Evolutionary conservation across 2,329 filamentous ascomycete species (phyloP), one percentile per base, ranked within the genome.

Genomic region (Clonostachys rhizophaga): DNA sequence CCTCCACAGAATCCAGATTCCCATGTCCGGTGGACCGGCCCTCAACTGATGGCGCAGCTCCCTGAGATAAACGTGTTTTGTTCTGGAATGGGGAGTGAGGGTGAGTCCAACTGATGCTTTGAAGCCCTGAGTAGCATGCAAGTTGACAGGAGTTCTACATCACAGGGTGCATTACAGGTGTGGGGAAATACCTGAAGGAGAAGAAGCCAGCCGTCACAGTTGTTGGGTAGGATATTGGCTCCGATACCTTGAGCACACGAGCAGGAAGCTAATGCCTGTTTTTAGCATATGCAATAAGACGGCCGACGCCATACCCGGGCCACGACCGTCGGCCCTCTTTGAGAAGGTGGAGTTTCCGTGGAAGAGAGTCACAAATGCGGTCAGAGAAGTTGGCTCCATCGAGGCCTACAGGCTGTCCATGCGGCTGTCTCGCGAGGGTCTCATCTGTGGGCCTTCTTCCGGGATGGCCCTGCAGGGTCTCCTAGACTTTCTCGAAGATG

Each of bases 371-470:
- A 68, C 83, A 2, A 79, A 84, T 52, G 58, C 63, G 1, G 71
- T 82, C 9, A 77, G 81, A 47, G 70, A 81, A 45, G 77, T 83
- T 2, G 72, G 70, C 3, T 82, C 78, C 0, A 59, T 65, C 6
- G 74, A 80, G 36, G 76, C 80, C 0, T 84, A 72, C 55, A 60
- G 65, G 0, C 50, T 76, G 9, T 83, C 79, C 0, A 56, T 83
- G 34, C 64, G 74, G 13, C 63, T 84, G 2, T 79, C 71, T 17
- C 69, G 81, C 2, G 66, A 82, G 45, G 81, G 81, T 0, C 59
- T 84, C 6, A 67, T 84, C 8, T 80, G 75, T 37, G 81, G 81
- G 0, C 81, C 81, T 0, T 83, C 79, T 0, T 83, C 79, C 1
- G 81, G 81, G 0, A 77, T 81, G 54, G 80, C 78, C 45, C 62